Conservation (phyloP, 495 filamentous ascomycete genomes). For the Parmelia sp. region DNA sequence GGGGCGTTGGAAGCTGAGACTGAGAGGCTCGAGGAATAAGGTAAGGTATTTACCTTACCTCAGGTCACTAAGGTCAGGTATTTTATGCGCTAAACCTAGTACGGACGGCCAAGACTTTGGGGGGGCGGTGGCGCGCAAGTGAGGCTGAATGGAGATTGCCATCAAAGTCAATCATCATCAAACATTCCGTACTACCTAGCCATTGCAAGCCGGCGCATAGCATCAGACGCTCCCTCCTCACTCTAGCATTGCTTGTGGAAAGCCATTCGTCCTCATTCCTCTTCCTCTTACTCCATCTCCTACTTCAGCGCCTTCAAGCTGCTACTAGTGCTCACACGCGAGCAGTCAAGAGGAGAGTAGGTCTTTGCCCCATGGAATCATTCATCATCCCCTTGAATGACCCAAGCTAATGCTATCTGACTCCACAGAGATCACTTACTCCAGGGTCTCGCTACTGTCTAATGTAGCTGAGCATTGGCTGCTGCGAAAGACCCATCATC, state of each 20-base stretch:
- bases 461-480: neutral
- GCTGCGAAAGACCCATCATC: neutral
- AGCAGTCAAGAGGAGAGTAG: neutral
- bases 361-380: neutral
- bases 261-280: neutral
- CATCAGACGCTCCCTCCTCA: neutral
- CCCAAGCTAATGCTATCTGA: neutral
- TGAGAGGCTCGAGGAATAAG: neutral
- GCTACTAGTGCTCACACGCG: neutral
- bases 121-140: too few species aligned
- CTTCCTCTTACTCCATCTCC: too few species aligned
- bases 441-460: neutral
- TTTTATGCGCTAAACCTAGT: neutral
- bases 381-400: neutral
- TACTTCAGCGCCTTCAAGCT: neutral
- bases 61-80: neutral
- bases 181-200: neutral
- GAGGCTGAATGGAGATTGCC: slow-evolving; percentile 2
- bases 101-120: neutral
- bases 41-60: neutral
- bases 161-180: neutral
- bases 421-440: neutral
- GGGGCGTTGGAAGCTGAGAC: neutral
- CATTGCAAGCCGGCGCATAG: neutral
- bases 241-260: neutral